Conservation (phyloP, 305 asterid species). For the Fraxinus paxiana region DNA sequence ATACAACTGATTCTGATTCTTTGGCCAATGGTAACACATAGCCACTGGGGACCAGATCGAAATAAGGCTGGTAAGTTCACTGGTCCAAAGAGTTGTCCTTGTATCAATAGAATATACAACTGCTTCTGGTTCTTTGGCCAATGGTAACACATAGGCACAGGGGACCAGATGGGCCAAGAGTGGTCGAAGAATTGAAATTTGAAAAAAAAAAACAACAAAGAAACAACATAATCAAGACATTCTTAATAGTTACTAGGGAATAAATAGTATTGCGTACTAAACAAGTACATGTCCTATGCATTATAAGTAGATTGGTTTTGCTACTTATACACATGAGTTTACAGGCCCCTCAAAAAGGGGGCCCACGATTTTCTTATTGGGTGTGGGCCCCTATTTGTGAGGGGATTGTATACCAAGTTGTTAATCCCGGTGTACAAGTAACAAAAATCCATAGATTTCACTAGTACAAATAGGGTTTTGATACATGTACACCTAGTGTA, state of each 20-base stretch:
- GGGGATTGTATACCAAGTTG: neutral
- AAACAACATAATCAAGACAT: neutral
- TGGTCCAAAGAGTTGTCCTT: neutral
- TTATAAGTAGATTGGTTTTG: neutral
- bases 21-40: neutral
- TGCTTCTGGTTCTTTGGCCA: neutral
- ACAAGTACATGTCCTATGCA: neutral
- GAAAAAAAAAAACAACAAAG: neutral
- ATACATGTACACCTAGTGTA: neutral
- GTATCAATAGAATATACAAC: neutral
- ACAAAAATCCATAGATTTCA: neutral
- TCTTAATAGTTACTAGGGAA: neutral
- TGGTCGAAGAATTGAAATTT: neutral
- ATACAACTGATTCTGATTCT: neutral
- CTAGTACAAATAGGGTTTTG: neutral
- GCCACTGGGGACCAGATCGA: neutral
- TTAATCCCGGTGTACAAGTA: neutral
- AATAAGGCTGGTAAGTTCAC: neutral
- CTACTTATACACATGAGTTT: neutral
- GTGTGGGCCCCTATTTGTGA: neutral
- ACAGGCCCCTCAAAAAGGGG: too few relatives aligned
- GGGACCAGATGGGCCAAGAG: neutral
- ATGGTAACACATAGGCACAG: neutral
- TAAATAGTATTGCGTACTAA: neutral
- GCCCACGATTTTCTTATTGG: neutral